phyloP scores from a whole-genome alignment of 345 rosid genomes.

The Boechera stricta region DNA sequence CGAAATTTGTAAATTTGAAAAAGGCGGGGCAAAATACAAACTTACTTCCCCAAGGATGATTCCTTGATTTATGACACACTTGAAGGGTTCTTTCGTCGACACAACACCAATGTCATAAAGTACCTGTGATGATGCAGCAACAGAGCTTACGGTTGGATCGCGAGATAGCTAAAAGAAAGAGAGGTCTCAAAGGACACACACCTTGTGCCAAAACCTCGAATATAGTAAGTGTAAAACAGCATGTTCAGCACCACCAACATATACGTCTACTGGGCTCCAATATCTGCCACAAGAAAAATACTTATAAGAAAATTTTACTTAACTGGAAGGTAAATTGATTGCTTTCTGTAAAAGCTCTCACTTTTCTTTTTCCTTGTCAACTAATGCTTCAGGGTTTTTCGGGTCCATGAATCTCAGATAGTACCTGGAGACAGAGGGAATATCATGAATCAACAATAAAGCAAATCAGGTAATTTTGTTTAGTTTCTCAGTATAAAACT shows the following conservation, averaged over 20 bases:
- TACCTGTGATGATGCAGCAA: constrained; percentile 57
- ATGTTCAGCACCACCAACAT: constrained; percentile 98
- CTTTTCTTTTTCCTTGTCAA: constrained; percentile 80
- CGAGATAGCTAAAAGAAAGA: constrained; percentile 7
- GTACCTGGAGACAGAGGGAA: constrained; percentile 63
- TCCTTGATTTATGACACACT: constrained; percentile 97
- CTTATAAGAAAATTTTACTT: constrained; percentile 1
- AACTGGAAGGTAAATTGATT: background rate
- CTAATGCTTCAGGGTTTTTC: constrained; percentile 69
- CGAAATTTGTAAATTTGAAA: background rate
- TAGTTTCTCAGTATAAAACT: constrained; percentile 12
- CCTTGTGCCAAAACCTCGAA: constrained; percentile 99
- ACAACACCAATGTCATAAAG: constrained; percentile 92
- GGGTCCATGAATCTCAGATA: constrained; percentile 98
- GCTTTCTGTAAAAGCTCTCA: constrained; percentile 46
- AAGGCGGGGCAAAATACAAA: constrained; percentile 4
- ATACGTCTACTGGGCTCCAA: constrained; percentile 96
- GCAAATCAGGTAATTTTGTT: background rate
- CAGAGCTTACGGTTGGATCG: constrained; percentile 24
- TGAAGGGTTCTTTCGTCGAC: constrained; percentile 92
- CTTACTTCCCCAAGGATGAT: constrained; percentile 96
- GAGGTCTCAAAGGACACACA: constrained; percentile 32
- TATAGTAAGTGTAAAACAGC: constrained; percentile 96
- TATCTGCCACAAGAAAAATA: constrained; percentile 54
- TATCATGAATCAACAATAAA: constrained; percentile 16